Base-by-base conservation (phyloP, 2,329 filamentous ascomycete genomes). In the Sphaerulina musiva region DNA sequence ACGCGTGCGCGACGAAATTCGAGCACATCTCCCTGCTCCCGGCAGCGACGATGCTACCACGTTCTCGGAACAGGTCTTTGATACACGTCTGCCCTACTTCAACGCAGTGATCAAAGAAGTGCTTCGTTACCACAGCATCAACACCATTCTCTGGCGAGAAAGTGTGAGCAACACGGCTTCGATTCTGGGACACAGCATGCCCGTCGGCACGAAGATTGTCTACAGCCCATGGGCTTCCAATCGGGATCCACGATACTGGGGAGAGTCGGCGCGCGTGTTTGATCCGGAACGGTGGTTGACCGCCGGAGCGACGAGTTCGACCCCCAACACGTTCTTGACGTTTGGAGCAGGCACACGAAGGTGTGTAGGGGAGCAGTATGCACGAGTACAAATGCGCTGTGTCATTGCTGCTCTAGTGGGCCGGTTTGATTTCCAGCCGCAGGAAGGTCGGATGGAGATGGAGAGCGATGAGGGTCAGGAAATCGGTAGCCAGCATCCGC, bases 41-140 rank as follows among this genome's bases (percentile, higher is more conserved):
- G 20, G 12, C 4, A 29, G 47, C 12, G 6, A 26, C 23, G 14
- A 42, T 11, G 29, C 20, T 20, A 29, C 26, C 26, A 29, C 26
- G 1, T 7, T 45, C 12, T 14, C 40, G 8, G 4, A 38, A 8
- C 20, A 31, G 2, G 41, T 20, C 6, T 38, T 57, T 10, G 46
- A 46, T 9, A n/a, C 12, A 12, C 52, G 26, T 29, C 26, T 56
- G 39, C 48, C 48, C 14, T 59, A 59, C 46, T 54, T 59, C 39
- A 36, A 56, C 51, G 54, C 57, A 3, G 43, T 59, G 23, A 51
- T 56, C 17, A 59, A 57, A 20, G 57, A 59, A 42, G 45, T 54
- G 4, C 50, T 59, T 20, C 54, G 57, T 2, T 56, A 56, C 40
- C 57, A 59, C 36, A 55, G 51, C 48, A 50, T 58, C 44, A 58